phyloP scores from a whole-genome alignment of 345 rosid genomes.

The Trapa bicornis region DNA sequence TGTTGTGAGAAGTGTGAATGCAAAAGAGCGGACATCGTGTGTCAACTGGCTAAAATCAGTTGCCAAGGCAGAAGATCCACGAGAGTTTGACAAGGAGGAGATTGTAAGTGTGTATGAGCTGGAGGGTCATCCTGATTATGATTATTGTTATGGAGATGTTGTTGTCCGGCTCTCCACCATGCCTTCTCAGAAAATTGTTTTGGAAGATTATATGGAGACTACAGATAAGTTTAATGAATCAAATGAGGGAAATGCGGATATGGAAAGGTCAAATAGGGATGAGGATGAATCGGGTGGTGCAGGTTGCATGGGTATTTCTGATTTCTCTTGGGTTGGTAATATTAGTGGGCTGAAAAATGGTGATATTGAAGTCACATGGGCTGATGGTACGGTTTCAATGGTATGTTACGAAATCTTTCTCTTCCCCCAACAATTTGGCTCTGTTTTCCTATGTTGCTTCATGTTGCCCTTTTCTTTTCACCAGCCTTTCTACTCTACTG shows the following conservation, averaged over 20 bases:
- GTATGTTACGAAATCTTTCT: slow-evolving; percentile 28
- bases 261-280: slow-evolving; percentile 22
- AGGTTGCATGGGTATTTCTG: slow-evolving; percentile 24
- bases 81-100: slow-evolving; percentile 83
- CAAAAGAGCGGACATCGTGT: slow-evolving; percentile 82
- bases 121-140: slow-evolving; percentile 94
- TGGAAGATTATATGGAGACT: slow-evolving; percentile 26
- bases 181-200: slow-evolving; percentile 29
- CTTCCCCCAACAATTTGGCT: not conserved
- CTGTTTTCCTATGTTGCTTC: not conserved
- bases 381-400: slow-evolving; percentile 86
- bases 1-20: slow-evolving; percentile 75
- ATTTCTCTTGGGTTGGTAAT: slow-evolving; percentile 96
- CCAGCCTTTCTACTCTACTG: not conserved
- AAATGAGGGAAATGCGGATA: slow-evolving; percentile 16
- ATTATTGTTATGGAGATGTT: slow-evolving; percentile 88
- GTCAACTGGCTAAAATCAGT: slow-evolving; percentile 83
- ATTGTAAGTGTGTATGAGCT: slow-evolving; percentile 87
- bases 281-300: slow-evolving; percentile 25
- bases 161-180: slow-evolving; percentile 71
- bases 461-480: not conserved
- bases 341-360: slow-evolving; percentile 87
- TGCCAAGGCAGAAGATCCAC: slow-evolving; percentile 60
- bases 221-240: slow-evolving; percentile 21
- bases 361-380: slow-evolving; percentile 97